Evolutionary conservation across 2,329 filamentous ascomycete species (phyloP).

Genomic region (Elsinoe fawcettii): DNA sequence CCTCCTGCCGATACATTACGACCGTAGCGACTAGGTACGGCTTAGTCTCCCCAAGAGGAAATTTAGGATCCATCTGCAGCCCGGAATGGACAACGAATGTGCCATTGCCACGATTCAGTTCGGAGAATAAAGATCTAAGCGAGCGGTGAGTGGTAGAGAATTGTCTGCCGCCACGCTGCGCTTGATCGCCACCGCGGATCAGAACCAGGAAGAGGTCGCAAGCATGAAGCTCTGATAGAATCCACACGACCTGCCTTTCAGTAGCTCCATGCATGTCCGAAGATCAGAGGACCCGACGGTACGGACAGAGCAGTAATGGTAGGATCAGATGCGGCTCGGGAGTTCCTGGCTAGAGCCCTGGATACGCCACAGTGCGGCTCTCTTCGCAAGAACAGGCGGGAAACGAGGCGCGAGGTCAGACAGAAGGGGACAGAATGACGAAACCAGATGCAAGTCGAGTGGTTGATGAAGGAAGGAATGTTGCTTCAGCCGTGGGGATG

Average conservation of each 20-base stretch:
- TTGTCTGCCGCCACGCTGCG: not conserved
- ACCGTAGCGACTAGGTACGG: not conserved
- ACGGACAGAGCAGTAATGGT: not conserved
- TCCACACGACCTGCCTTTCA: not conserved
- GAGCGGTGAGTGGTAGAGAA: not conserved
- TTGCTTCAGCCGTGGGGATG: conserved; percentile 9
- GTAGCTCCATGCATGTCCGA: conserved; percentile 10
- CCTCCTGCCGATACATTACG: not conserved
- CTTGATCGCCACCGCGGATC: not conserved
- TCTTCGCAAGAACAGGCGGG: not conserved
- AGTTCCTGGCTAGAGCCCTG: conserved; percentile 3
- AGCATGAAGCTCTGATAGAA: not conserved
- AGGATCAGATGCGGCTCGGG: not conserved
- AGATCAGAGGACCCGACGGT: conserved; percentile 2
- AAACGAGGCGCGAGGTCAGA: not conserved
- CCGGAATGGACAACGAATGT: not conserved
- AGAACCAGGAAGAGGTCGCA: not conserved
- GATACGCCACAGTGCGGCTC: not conserved
- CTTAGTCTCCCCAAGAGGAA: conserved; percentile 1
- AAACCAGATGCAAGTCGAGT: not conserved
- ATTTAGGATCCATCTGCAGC: not conserved
- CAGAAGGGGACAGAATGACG: conserved; percentile 3
- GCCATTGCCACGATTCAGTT: not conserved
- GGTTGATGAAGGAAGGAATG: not conserved
- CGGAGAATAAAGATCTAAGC: conserved; percentile 9